phyloP scores from a whole-genome alignment of 192 early-diverging fungal species.

The Coemansia sp. region DNA sequence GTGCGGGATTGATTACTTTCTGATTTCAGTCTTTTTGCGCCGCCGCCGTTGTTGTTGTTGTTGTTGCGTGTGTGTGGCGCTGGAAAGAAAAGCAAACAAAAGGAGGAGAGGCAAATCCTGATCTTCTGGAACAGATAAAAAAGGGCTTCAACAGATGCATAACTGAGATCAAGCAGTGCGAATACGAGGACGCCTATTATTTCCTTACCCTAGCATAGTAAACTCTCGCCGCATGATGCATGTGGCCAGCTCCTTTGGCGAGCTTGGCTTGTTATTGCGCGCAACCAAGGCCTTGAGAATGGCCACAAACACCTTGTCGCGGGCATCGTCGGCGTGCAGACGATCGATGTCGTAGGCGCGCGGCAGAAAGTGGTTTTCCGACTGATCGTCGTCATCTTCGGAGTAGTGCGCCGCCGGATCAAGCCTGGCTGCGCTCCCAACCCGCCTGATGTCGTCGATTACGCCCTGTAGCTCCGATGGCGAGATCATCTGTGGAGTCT shows the following conservation, averaged over 20 bases:
- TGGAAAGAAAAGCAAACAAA: background rate
- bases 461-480: conserved; percentile 42
- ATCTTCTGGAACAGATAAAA: background rate
- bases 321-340: conserved; percentile 75
- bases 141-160: background rate
- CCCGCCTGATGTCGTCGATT: conserved; percentile 45
- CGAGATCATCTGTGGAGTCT: conserved; percentile 32
- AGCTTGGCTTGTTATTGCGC: conserved; percentile 75
- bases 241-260: conserved; percentile 78
- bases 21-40: background rate
- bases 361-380: conserved; percentile 44
- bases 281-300: conserved; percentile 80
- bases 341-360: conserved; percentile 51
- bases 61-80: no score
- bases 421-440: conserved; percentile 27
- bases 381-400: conserved; percentile 38
- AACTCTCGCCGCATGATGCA: conserved; percentile 79
- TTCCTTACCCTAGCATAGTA: conserved; percentile 72
- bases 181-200: no score
- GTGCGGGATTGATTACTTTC: conserved; percentile 15
- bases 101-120: conserved; percentile 6
- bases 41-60: no score
- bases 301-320: conserved; percentile 86
- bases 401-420: conserved; percentile 8
- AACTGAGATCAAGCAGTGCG: no score